phyloP scores from a whole-genome alignment of 257 asterid species.

The Nicotiana benthamiana region DNA sequence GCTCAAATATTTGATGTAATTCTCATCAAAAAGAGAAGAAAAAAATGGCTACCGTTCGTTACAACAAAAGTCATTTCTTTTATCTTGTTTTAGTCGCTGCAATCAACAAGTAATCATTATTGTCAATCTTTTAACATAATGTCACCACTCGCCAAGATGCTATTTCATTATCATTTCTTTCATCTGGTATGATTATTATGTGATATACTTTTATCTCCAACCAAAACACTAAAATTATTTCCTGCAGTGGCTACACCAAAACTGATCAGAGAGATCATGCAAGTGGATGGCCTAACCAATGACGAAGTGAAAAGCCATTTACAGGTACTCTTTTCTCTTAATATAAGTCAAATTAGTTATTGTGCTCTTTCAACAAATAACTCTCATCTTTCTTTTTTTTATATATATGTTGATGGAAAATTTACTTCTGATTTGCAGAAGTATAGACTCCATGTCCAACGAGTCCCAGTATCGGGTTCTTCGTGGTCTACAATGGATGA shows the following conservation, averaged over 20 bases:
- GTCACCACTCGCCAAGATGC: not conserved
- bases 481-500: conserved; percentile 18
- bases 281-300: conserved; percentile 29
- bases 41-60: not conserved
- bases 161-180: not conserved
- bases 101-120: not conserved
- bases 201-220: not conserved
- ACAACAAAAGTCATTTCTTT: not conserved
- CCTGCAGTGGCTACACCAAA: conserved; percentile 34
- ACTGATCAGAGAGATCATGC: conserved; percentile 36
- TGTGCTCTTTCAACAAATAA: not conserved
- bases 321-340: conserved; percentile 13
- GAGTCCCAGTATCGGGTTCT: conserved; percentile 15
- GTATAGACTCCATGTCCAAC: conserved; percentile 48
- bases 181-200: not conserved
- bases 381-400: too few relatives aligned
- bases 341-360: not conserved
- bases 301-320: conserved; percentile 43
- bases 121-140: not conserved
- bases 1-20: not conserved
- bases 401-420: too few relatives aligned
- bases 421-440: conserved; percentile 26
- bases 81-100: not conserved
- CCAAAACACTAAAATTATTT: not conserved
- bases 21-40: not conserved